Evolutionary conservation across 768 basidiomycete genomes (phyloP).

Genomic region (Collybia mongolica): DNA sequence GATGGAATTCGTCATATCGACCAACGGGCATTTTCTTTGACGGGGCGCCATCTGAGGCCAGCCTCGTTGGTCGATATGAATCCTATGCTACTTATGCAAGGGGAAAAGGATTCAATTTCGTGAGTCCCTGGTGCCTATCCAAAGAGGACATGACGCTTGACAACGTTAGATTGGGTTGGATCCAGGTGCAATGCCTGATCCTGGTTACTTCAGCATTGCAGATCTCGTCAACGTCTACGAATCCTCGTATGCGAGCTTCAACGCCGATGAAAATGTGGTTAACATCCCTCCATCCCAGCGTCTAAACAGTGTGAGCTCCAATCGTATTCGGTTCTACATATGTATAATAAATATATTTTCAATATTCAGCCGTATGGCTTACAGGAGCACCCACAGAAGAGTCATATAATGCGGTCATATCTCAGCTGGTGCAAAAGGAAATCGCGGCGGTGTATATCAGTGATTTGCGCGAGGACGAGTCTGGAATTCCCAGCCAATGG

Average conservation of each 20-base stretch:
- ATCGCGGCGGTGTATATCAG: constrained; percentile 10
- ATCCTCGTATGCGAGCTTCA: constrained; percentile 3
- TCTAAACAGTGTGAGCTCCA: constrained; percentile 3
- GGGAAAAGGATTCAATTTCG: constrained; percentile 9
- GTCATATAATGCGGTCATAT: constrained; percentile 4
- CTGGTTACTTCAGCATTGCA: constrained; percentile 5
- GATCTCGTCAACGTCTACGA: constrained; percentile 11
- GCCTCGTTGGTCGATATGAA: neutral
- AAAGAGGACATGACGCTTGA: neutral
- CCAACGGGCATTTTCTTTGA: constrained; percentile 10
- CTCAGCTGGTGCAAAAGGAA: constrained; percentile 2
- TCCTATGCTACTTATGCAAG: no score
- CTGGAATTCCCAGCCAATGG: constrained; percentile 9
- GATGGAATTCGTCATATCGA: constrained; percentile 6
- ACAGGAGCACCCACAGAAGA: neutral
- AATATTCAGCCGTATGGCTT: constrained; percentile 1
- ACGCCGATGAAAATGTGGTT: neutral
- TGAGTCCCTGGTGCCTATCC: neutral
- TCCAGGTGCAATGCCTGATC: constrained; percentile 1
- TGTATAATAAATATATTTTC: no score
- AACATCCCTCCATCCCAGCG: constrained; percentile 5
- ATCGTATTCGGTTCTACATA: no score
- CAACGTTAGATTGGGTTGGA: constrained; percentile 4
- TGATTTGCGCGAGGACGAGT: neutral
- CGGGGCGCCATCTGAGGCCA: neutral